A percentile compares a stretch with the other conserved stretches of the same genome.
phyloP scores from a whole-genome alignment of 2,329 filamentous ascomycete species.

The Colletotrichum sp. region DNA sequence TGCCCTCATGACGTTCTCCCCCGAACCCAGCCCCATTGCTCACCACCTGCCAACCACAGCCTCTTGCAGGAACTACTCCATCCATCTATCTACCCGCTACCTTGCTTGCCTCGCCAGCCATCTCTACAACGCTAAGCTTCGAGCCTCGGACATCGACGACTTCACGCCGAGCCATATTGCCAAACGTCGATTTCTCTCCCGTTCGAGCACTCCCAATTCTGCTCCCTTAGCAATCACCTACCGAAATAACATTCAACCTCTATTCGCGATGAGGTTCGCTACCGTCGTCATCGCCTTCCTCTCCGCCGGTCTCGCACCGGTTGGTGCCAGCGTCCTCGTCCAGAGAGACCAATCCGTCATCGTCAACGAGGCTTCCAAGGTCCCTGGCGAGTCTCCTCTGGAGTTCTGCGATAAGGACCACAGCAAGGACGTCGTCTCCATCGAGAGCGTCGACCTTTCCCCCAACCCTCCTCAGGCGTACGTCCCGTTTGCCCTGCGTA shows the following conservation, averaged over 20 bases:
- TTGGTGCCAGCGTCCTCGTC: constrained; percentile 51
- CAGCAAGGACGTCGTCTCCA: constrained; percentile 71
- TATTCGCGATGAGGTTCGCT: constrained; percentile 45
- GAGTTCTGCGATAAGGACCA: constrained; percentile 75
- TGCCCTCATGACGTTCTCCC: constrained; percentile 24
- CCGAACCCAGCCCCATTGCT: constrained; percentile 19
- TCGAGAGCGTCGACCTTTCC: constrained; percentile 78
- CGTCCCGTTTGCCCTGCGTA: constrained; percentile 38
- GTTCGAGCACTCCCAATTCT: background rate
- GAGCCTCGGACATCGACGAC: constrained; percentile 9
- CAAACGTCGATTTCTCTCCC: background rate
- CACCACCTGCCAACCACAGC: constrained; percentile 17
- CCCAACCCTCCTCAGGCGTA: constrained; percentile 92
- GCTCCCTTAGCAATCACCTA: background rate
- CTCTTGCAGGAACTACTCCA: constrained; percentile 11
- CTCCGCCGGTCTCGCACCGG: constrained; percentile 49
- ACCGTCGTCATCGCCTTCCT: constrained; percentile 50
- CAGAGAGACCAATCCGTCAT: constrained; percentile 54
- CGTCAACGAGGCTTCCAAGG: constrained; percentile 61
- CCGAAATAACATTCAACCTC: background rate
- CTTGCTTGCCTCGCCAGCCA: constrained; percentile 15
- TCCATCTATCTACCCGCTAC: background rate
- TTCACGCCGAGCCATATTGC: constrained; percentile 1
- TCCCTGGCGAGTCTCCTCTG: constrained; percentile 87
- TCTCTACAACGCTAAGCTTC: constrained; percentile 6